Evolutionary conservation across 2,329 filamentous ascomycete species (phyloP).

Genomic region (Pseudogymnoascus pannorum): DNA sequence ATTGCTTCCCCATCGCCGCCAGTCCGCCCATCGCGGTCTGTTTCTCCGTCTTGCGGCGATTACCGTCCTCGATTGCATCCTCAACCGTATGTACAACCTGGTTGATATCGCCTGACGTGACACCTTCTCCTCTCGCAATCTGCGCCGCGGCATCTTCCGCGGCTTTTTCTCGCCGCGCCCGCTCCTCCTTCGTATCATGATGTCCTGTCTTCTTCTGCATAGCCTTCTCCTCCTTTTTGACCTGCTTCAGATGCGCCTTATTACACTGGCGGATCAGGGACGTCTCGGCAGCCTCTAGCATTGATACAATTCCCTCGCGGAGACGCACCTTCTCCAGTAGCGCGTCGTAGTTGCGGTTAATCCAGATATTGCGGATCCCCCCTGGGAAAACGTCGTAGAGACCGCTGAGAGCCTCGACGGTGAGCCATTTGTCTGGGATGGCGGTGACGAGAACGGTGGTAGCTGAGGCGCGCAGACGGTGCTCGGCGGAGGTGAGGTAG

Average conservation of each 20-base stretch:
- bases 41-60: constrained; percentile 16
- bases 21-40: constrained; percentile 8
- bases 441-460: constrained; percentile 90
- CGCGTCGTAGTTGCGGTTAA: constrained; percentile 81
- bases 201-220: constrained; percentile 6
- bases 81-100: constrained; percentile 46
- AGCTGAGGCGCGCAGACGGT: constrained; percentile 85
- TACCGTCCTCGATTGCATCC: constrained; percentile 37
- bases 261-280: constrained; percentile 74
- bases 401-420: constrained; percentile 68
- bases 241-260: constrained; percentile 66
- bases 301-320: constrained; percentile 61
- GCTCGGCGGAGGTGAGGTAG: constrained; percentile 88
- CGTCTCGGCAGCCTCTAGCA: constrained; percentile 76
- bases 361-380: constrained; percentile 91
- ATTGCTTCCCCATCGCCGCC: not conserved
- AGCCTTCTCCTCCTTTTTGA: constrained; percentile 11
- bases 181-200: constrained; percentile 24
- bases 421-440: constrained; percentile 88
- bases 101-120: constrained; percentile 46
- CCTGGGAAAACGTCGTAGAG: constrained; percentile 96
- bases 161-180: constrained; percentile 25
- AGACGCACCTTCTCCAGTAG: constrained; percentile 77
- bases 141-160: constrained; percentile 35
- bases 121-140: constrained; percentile 41